Percentiles rank a stretch among this genome's conserved stretches.
phyloP scores from a whole-genome alignment of 1,284 basidiomycete species.

The Gymnopus androsaceus region DNA sequence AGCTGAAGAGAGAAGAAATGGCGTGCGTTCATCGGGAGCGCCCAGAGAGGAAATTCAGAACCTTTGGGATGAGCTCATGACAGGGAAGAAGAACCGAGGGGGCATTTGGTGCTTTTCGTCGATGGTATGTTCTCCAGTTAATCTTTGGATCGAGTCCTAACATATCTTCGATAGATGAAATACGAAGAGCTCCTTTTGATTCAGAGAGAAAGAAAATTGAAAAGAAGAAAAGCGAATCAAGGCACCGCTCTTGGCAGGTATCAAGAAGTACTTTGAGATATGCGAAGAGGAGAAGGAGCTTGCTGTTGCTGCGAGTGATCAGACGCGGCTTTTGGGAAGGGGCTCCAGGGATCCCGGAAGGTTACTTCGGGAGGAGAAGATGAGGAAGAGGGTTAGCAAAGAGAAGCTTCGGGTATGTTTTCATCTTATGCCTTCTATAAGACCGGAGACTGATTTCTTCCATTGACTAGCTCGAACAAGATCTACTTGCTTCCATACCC shows the following conservation, averaged over 20 bases:
- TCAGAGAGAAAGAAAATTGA: conserved; percentile 86
- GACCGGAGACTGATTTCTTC: conserved; percentile 12
- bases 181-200: conserved; percentile 86
- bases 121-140: conserved; percentile 59
- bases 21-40: conserved; percentile 82
- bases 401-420: conserved; percentile 89
- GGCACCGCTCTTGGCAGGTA: conserved; percentile 72
- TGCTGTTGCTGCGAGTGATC: conserved; percentile 77
- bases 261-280: conserved; percentile 91
- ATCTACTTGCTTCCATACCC: conserved; percentile 79
- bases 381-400: conserved; percentile 92
- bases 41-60: conserved; percentile 79
- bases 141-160: conserved; percentile 4
- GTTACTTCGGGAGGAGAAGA: conserved; percentile 93
- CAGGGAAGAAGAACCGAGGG: conserved; percentile 80
- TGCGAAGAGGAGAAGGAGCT: conserved; percentile 89
- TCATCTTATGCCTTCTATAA: neutral
- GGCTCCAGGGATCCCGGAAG: conserved; percentile 78
- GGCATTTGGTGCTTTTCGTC: conserved; percentile 77
- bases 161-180: conserved; percentile 63
- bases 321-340: conserved; percentile 73
- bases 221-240: conserved; percentile 81
- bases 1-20: conserved; percentile 87
- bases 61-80: conserved; percentile 87
- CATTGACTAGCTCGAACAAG: conserved; percentile 76